These are phyloP conservation scores for Lipomyces chichibuensis DNA, from an alignment of 805 yeast species.

Conservation along the genomic window DNA sequence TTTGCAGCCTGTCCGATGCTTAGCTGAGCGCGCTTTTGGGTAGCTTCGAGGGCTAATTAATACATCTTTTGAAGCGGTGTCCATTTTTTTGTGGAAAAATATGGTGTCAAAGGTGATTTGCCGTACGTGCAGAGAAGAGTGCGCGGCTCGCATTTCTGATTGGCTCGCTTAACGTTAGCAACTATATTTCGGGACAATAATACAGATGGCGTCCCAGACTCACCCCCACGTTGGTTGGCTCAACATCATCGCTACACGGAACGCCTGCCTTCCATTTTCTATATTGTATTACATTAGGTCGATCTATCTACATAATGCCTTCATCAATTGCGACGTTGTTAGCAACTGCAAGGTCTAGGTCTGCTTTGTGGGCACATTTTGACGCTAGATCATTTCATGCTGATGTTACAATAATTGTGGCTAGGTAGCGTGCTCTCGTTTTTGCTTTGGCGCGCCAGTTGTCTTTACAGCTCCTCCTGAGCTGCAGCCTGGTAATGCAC, in stretches of 20 bases:
- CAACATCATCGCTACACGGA: no score
- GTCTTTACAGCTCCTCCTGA: background rate
- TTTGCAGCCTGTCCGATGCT: no score
- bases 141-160: no score
- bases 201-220: no score
- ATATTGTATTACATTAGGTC: background rate
- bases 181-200: no score
- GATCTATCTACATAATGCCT: background rate
- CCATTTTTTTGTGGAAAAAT: no score
- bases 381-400: background rate
- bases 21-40: no score
- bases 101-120: slow-evolving; percentile 94
- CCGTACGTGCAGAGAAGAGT: slow-evolving; percentile 93
- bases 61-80: no score
- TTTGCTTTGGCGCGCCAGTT: background rate
- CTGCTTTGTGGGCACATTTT: background rate
- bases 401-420: background rate
- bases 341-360: background rate
- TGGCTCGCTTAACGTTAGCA: no score
- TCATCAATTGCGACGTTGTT: background rate
- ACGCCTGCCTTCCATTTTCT: no score
- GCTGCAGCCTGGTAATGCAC: background rate
- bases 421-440: background rate
- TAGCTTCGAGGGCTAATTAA: no score
- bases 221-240: no score